A percentile compares a stretch with the other conserved stretches of the same genome.
Conservation (phyloP, 2,329 filamentous ascomycete species). For the Boeremia exigua region DNA sequence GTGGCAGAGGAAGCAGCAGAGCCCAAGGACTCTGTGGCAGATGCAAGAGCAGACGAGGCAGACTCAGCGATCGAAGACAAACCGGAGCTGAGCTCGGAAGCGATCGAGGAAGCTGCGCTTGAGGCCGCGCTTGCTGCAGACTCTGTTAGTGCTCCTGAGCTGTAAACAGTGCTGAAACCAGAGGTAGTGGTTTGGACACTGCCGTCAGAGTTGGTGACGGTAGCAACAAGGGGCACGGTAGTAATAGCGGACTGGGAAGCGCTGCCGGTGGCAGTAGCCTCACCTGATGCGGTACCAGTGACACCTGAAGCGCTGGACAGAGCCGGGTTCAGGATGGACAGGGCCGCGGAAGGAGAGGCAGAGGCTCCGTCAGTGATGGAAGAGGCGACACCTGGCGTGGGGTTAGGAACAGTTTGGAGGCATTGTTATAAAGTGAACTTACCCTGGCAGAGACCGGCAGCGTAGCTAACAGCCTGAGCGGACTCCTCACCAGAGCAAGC, state of each 20-base stretch:
- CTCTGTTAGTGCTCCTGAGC: slow-evolving; percentile 16
- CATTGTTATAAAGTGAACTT: slow-evolving; percentile 16
- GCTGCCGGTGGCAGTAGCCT: slow-evolving; percentile 14
- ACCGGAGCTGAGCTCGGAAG: slow-evolving; percentile 17
- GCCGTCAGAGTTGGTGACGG: slow-evolving; percentile 28
- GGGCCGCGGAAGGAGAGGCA: slow-evolving; percentile 23
- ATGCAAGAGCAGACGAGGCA: slow-evolving; percentile 22
- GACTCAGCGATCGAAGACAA: slow-evolving; percentile 10
- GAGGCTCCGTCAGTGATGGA: neutral
- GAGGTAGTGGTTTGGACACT: slow-evolving; percentile 31
- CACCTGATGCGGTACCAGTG: slow-evolving; percentile 15
- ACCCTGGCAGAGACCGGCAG: slow-evolving; percentile 43
- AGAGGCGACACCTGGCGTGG: slow-evolving; percentile 2
- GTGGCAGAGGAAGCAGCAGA: slow-evolving; percentile 24
- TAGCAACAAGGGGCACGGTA: slow-evolving; percentile 27
- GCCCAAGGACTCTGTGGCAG: slow-evolving; percentile 9
- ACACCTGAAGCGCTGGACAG: slow-evolving; percentile 11
- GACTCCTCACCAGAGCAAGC: slow-evolving; percentile 45
- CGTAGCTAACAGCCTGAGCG: slow-evolving; percentile 41
- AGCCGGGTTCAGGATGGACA: slow-evolving; percentile 34
- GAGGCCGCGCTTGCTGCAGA: slow-evolving; percentile 23
- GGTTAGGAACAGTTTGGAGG: neutral
- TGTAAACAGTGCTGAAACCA: slow-evolving; percentile 32
- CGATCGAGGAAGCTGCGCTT: slow-evolving; percentile 19
- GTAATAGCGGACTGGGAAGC: slow-evolving; percentile 23